Base-by-base conservation (phyloP, 129 eudicot genomes). In the Dittrichia graveolens region DNA sequence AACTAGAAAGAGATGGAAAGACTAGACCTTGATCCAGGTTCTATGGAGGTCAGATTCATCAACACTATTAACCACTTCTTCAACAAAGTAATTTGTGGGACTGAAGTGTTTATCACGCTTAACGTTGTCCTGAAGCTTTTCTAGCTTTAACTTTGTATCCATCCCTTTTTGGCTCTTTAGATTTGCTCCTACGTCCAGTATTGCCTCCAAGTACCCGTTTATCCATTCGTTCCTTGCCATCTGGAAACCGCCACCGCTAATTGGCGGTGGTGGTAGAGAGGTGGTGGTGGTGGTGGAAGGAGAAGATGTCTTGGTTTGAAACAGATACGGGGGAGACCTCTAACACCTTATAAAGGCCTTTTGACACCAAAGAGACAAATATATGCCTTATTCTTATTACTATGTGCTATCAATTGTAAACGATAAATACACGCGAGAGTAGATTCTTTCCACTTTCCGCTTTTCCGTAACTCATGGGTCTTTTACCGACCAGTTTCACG, bases 81-180 rank as follows among this genome's bases (percentile, higher is more conserved):
- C 90, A 67, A 89, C 96, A 78, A 89, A 89, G 82, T 89, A 86
- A 52, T 80, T 82, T n/a, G 92, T 86, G 15, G 96, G 96, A 80
- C 67, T 89, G 58, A 89, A 82, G 10, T 80, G 79, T 63, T 80
- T 87, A 50, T 69, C 86, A 48, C 78, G 82, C 65, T 81, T 80
- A 14, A 69, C 82, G 64, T 78, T 61, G 19, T 77, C 81, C 52
- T 72, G 82, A 68, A 81, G 78, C 61, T 79, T 81, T 18, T 85
- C 91, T 42, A 85, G 49, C 77, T 78, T 85, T 69, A 85, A 8
- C 69, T 72, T 83, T 35, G 86, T 81, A 59, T 87, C 89, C 8
- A 82, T 78, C 63, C 78, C 77, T 60, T 84, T 77, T 19, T 68
- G 77, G 72, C 58, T 71, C 72, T 71, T 61, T 11, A 78, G 10